Evolutionary conservation across 75 land plant species (phyloP).

Genomic region (Picea sitchensis): DNA sequence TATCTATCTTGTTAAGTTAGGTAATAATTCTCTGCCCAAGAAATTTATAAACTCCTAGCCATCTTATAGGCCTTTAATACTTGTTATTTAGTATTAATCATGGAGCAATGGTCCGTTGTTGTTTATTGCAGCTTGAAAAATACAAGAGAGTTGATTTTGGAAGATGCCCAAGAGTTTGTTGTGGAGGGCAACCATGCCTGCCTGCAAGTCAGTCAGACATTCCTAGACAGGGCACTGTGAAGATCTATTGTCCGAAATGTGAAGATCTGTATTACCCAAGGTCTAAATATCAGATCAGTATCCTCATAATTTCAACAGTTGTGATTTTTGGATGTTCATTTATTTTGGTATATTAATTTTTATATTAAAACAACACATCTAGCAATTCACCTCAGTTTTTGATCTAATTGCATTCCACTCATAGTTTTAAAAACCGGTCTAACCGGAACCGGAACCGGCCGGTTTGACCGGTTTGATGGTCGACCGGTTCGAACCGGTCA

Average conservation of each 20-base stretch:
- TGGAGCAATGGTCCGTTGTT: not conserved
- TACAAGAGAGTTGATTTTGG: constrained; percentile 78
- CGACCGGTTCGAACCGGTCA: too few relatives aligned
- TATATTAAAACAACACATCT: too few relatives aligned
- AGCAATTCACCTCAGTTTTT: too few relatives aligned
- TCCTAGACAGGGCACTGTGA: constrained; percentile 68
- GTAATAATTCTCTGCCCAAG: not conserved
- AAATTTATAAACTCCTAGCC: not conserved
- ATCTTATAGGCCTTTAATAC: too few relatives aligned
- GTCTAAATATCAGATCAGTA: constrained; percentile 87
- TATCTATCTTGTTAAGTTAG: not conserved
- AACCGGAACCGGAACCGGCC: too few relatives aligned
- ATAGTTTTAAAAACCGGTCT: too few relatives aligned
- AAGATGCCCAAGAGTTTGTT: constrained; percentile 79
- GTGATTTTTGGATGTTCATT: too few relatives aligned
- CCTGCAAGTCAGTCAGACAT: constrained; percentile 82
- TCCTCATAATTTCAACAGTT: constrained; percentile 25
- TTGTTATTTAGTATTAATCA: not conserved
- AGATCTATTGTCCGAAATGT: constrained; percentile 85
- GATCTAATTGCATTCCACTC: too few relatives aligned
- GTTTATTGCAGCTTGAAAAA: constrained; percentile 58
- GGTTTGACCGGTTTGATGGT: too few relatives aligned
- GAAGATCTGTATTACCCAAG: constrained; percentile 80
- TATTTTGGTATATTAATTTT: too few relatives aligned
- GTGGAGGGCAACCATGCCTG: constrained; percentile 81